Conservation (phyloP, 257 asterid species). For the Penstemon eatonii region DNA sequence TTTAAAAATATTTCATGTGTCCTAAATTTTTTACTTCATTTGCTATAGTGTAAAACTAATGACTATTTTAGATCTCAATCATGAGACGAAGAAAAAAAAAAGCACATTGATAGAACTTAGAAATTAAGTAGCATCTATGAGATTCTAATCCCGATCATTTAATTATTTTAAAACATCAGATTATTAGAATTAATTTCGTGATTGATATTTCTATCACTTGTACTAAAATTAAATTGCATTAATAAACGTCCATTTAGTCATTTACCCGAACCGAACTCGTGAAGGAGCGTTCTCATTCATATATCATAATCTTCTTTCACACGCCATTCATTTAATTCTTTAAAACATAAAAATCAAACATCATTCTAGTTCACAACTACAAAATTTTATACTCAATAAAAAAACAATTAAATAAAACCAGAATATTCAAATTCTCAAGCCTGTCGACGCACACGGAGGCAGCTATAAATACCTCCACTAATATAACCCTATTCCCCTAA, state of each 20-base stretch:
- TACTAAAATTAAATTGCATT: neutral
- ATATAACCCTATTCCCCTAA: slow-evolving; percentile 17
- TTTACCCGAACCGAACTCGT: neutral
- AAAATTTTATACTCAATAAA: neutral
- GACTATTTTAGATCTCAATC: too few relatives aligned
- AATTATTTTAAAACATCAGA: too few relatives aligned
- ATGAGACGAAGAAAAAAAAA: too few relatives aligned
- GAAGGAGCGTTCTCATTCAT: slow-evolving; percentile 25
- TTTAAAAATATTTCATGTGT: too few relatives aligned
- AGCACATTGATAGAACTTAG: too few relatives aligned
- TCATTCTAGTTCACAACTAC: too few relatives aligned
- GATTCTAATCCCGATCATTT: too few relatives aligned
- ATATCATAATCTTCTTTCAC: slow-evolving; percentile 1
- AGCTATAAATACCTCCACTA: slow-evolving; percentile 34
- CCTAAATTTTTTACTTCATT: too few relatives aligned
- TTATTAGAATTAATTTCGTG: too few relatives aligned
- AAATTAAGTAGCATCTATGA: too few relatives aligned
- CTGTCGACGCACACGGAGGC: slow-evolving; percentile 40
- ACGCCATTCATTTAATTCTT: slow-evolving; percentile 31
- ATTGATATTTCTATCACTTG: neutral
- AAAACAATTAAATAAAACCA: neutral
- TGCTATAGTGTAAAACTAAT: too few relatives aligned
- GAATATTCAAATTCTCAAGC: slow-evolving; percentile 19
- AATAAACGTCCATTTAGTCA: neutral
- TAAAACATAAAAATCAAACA: neutral